These are phyloP conservation scores for Chlamydomonas sp. DNA, from an alignment of 139 green algal genomes.

Conservation along the genomic window DNA sequence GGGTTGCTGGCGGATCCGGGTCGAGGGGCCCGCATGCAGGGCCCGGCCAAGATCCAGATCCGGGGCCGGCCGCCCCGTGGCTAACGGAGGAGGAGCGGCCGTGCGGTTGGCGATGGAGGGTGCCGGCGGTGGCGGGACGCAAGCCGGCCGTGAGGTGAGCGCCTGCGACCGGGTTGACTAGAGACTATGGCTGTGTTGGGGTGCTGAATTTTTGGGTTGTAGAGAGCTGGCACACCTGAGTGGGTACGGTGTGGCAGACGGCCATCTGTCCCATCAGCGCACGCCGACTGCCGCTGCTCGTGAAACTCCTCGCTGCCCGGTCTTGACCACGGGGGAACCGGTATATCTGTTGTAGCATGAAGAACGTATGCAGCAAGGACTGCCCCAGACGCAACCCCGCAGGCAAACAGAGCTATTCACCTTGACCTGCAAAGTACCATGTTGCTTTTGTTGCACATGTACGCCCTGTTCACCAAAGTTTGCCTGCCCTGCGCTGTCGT, in stretches of 20 bases:
- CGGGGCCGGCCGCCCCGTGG: background rate
- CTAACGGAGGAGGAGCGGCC: background rate
- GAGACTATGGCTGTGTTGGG: background rate
- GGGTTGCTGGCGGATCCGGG: too few relatives aligned
- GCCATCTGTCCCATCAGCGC: background rate
- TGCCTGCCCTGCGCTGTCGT: too few relatives aligned
- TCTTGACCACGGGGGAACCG: background rate
- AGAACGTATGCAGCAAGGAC: background rate
- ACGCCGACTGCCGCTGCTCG: background rate
- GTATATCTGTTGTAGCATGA: background rate
- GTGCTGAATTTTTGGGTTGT: background rate
- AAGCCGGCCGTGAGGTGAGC: constrained; percentile 12
- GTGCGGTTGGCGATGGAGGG: constrained; percentile 26
- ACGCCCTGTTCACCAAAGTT: too few relatives aligned
- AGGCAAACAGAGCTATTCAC: background rate
- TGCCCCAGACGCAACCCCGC: background rate
- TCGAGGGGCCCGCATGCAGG: too few relatives aligned
- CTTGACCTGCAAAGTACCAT: background rate
- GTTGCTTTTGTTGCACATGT: background rate
- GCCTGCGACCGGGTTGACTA: too few relatives aligned
- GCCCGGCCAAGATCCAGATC: too few relatives aligned
- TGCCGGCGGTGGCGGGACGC: constrained; percentile 14
- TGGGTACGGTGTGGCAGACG: background rate
- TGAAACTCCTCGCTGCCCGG: background rate
- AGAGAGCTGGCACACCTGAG: background rate